Base-by-base conservation (phyloP, 345 rosid genomes). In the Syzygium oleosum region DNA sequence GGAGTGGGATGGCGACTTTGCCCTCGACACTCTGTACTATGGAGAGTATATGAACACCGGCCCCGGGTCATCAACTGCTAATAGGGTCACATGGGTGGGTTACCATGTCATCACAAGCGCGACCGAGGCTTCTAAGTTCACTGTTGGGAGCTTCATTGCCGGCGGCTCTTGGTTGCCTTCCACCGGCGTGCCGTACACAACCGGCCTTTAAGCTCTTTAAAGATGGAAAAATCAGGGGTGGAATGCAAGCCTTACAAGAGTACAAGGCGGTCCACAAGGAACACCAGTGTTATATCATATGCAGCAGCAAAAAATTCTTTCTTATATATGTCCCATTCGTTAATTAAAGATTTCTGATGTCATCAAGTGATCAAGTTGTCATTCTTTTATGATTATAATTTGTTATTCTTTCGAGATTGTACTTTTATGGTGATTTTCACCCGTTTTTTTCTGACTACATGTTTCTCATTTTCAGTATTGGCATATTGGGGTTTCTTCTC, bases 11-110 rank as follows among this genome's bases (percentile, higher is more conserved):
- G 95, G 94, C 2, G 52, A 90, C 84, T 94, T 94, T 78, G 94
- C 94, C 5, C 91, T 93, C 13, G 78, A 87, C 1, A 94, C 97
- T 14, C 58, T 94, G 86, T 93, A 93, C 53, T 94, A 95, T 73
- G 95, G 93, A 5, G 95, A 94, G 88, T 94, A 93, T 53, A 14
- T 16, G 84, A 95, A 95, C 65, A 85, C 85, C 0, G 97, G 97
- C 2, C 90, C 94, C 0, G 94, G 92, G 56, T 90, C 96, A 1
- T 87, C 93, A 2, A 94, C 94, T 0, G 38, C 91, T 1, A 79
- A 54, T 19, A 90, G 97, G 84, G 97, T 94, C 85, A 92, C 61
- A 7, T 93, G 97, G 96, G 21, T 31, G 1, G 96, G 95, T 7
- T 90, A 90, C 38, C 90, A 59, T 31, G 94, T 90, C 10, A 91